phyloP scores from a whole-genome alignment of 768 basidiomycete genomes.

The Pleurotus platypus region DNA sequence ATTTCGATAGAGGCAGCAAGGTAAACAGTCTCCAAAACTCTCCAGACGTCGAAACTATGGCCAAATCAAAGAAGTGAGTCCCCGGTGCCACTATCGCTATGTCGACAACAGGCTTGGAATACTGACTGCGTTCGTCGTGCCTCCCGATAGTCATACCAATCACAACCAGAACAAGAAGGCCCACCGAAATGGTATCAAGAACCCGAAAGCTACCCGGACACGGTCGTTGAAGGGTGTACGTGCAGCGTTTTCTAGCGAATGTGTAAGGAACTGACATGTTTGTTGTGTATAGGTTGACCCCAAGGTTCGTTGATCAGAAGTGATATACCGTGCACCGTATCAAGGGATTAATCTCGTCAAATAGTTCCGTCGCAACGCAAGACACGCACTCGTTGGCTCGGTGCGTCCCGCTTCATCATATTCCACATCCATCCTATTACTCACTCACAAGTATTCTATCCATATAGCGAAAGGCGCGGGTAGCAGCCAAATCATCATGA shows the following conservation, averaged over 20 bases:
- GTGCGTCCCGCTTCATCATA: slow-evolving; percentile 41
- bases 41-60: slow-evolving; percentile 53
- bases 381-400: slow-evolving; percentile 68
- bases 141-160: slow-evolving; percentile 67
- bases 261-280: slow-evolving; percentile 8
- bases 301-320: slow-evolving; percentile 51
- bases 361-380: slow-evolving; percentile 85
- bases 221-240: slow-evolving; percentile 90
- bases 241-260: slow-evolving; percentile 19
- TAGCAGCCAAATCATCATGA: slow-evolving; percentile 49
- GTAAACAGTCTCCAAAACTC: slow-evolving; percentile 16
- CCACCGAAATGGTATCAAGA: slow-evolving; percentile 96
- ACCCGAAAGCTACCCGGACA: slow-evolving; percentile 66
- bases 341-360: slow-evolving; percentile 9
- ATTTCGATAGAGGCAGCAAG: slow-evolving; percentile 25
- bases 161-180: slow-evolving; percentile 98
- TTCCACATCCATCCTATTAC: background rate
- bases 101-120: too few relatives aligned
- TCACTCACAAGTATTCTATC: slow-evolving; percentile 2
- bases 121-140: slow-evolving; percentile 6
- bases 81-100: too few relatives aligned
- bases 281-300: slow-evolving; percentile 59
- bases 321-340: background rate
- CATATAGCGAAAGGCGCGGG: slow-evolving; percentile 61
- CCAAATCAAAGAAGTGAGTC: slow-evolving; percentile 96